Base-by-base conservation (phyloP, 148 eudicot genomes). In the Persicaria maculosa region DNA sequence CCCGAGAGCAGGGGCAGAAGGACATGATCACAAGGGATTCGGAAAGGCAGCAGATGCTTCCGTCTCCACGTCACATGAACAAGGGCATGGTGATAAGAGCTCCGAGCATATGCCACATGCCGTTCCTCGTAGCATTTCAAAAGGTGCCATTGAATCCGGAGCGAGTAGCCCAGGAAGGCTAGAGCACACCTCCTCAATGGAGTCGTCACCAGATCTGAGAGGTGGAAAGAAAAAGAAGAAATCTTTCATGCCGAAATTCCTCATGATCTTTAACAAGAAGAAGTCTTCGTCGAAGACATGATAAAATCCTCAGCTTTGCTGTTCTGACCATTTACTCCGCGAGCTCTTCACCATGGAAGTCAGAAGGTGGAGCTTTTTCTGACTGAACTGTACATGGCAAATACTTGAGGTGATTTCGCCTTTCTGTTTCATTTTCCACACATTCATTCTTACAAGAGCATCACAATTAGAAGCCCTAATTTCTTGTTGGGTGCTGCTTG, bases 231-330 rank as follows among this genome's bases (percentile, higher is more conserved):
- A 78, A 61, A 84, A 84, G 79, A 75, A 76, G 71, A 75, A 72
- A 45, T 72, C 79, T 8, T 57, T 84, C 58, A 81, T 84, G 31
- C 87, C 87, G 2, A 76, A 79, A 62, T 70, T 84, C 74, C 77
- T 84, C 25, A 79, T 77, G 87, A 75, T 84, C 81, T 79, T 84
- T 47, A 57, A 77, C 36, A 78, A 80, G 75, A 79, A 75, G 74
- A 84, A 74, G 48, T 36, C 84, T 0, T 73, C 85, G 1, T 58
- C 79, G 4, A 84, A 84, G 72, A 71, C 81, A 46, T 77, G 75
- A 9, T 84, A 70, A 81, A 46, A 0, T 44, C 17, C 67, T 47
- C 72, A 16, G 77, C 69, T 74, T 20, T 55, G 68, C 52, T 57
- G 40, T 36, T 31, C 44, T 64, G 69, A 61, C 67, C 43, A 61